Evolutionary conservation across 1,284 basidiomycete genomes (phyloP).

Genomic region (Ganoderma meredithae): DNA sequence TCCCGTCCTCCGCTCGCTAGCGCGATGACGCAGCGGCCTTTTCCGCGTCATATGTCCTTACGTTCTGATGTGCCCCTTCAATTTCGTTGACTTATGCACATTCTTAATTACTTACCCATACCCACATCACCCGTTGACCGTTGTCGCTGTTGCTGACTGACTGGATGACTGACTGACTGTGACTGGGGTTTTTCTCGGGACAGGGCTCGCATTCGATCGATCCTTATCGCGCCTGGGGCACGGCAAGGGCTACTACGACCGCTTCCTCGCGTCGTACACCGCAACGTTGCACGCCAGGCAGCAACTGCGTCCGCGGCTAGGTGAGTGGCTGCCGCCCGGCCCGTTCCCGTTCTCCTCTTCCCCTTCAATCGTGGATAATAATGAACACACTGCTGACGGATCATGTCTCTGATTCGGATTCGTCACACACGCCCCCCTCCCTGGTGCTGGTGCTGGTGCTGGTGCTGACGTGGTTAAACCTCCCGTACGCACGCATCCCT

Average conservation of each 20-base stretch:
- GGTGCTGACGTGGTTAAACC: neutral
- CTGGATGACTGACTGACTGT: neutral
- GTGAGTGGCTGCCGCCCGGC: conserved; percentile 21
- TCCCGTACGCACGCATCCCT: neutral
- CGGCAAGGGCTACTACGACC: conserved; percentile 84
- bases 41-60: neutral
- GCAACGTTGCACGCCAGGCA: conserved; percentile 19
- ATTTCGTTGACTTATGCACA: neutral
- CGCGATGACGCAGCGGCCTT: neutral
- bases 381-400: neutral
- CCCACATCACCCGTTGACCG: neutral
- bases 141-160: neutral
- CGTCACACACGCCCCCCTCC: neutral
- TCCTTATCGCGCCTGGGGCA: conserved; percentile 77
- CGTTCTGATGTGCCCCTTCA: neutral
- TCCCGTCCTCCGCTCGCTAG: neutral
- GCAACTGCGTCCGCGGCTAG: conserved; percentile 26
- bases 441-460: no score
- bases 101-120: no score
- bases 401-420: neutral
- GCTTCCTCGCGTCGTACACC: conserved; percentile 67
- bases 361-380: neutral
- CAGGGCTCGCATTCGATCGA: conserved; percentile 80
- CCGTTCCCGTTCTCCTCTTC: no score
- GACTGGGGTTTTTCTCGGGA: neutral